phyloP scores from a whole-genome alignment of 176 grass and related monocot species.

The Tuctoria greenei region DNA sequence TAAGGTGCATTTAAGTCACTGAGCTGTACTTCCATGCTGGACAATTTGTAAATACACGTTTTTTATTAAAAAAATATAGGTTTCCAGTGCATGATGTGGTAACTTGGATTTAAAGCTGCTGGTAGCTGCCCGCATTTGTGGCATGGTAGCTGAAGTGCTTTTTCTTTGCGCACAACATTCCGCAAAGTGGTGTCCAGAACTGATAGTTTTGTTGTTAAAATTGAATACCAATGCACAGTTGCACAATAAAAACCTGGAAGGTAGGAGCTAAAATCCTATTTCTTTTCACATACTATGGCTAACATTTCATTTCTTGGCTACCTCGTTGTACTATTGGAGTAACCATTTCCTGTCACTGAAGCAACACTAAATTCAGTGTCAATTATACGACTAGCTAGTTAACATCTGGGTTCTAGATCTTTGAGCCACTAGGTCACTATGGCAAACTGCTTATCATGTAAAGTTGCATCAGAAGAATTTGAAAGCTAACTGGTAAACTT shows the following conservation, averaged over 20 bases:
- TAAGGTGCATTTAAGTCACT: not conserved
- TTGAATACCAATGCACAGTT: slow-evolving; percentile 14
- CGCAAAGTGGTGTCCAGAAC: not conserved
- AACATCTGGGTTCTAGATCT: not conserved
- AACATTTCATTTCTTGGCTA: slow-evolving; percentile 5
- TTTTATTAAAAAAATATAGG: slow-evolving; percentile 8
- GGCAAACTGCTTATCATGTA: not conserved
- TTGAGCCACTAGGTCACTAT: slow-evolving; percentile 5
- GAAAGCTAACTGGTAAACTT: not conserved
- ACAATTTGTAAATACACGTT: not conserved
- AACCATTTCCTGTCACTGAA: slow-evolving; percentile 10
- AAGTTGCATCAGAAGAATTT: not conserved
- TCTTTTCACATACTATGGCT: not conserved
- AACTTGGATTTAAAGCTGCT: slow-evolving; percentile 8
- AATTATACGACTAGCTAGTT: slow-evolving; percentile 1
- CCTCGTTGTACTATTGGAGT: not conserved
- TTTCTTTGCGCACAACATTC: not conserved
- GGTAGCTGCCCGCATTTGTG: not conserved
- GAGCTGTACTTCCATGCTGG: not conserved
- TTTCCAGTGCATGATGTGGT: slow-evolving; percentile 12
- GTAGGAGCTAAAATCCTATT: not conserved
- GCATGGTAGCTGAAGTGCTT: slow-evolving; percentile 5
- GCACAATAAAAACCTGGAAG: not conserved
- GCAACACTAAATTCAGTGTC: slow-evolving; percentile 13
- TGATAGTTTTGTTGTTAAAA: slow-evolving; percentile 16